Evolutionary conservation across 225 moss, liverwort and hornwort genomes (phyloP), one percentile per base, ranked within the genome.

Genomic region (Ulota crispa): DNA sequence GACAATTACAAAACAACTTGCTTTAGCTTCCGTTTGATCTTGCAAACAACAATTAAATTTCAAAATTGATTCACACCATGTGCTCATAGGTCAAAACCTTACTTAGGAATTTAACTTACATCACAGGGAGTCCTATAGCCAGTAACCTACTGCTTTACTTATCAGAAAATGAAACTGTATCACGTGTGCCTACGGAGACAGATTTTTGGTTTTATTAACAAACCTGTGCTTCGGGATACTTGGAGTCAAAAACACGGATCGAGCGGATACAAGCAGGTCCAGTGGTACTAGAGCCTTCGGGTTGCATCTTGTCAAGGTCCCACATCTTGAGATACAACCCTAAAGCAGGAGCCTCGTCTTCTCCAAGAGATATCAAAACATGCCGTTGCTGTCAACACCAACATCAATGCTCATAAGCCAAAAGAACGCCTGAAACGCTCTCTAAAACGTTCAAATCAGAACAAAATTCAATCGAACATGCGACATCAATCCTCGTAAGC

Each of bases 271-370:
- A 93, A 45, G 92, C 94, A 82, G 99, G 99, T 60, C 93, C 94
- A 54, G 89, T 87, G 23, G 88, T 93, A 78, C 96, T 94, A 64
- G 99, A 99, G 28, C 96, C 94, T 89, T 99, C 99, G 4, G 94
- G 81, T 68, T 89, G 91, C 69, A 99, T 92, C 86, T 93, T 99
- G 86, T 99, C 99, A 70, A 99, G 86, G 84, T 99, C 99, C 99
- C 99, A 99, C 96, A 96, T 92, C 92, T 96, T 99, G 83, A 99
- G 81, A 84, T 86, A 91, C 85, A 94, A 69, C 50, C 91, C 89
- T 11, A 87, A 85, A 30, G 87, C 88, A 72, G 95, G 86, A 2
- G 94, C 89, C 41, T 96, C 98, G 75, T 99, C 99, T 60, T 99
- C 96, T 41, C 99, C 99, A 8, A 99, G 78, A 34, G 96, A 96